Base-by-base conservation (phyloP, 1,284 basidiomycete species). In the Moniliophthora roreri region DNA sequence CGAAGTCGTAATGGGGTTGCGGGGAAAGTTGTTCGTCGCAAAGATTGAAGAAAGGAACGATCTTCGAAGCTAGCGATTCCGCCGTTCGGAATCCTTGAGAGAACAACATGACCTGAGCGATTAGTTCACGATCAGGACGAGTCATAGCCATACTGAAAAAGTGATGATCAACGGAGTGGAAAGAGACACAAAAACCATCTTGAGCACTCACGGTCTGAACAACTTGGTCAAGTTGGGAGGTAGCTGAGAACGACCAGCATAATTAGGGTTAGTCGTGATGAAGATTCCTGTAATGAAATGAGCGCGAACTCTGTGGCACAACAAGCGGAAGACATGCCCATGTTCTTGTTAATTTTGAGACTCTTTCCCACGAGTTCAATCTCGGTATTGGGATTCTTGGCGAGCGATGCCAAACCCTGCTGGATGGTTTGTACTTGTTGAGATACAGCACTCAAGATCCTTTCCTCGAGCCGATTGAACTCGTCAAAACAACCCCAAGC, bases 401-500 rank as follows among this genome's bases (percentile, higher is more conserved):
- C 87, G 20, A 93, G 75, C 3, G 86, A 76, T 5, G 87, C 89
- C 11, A 99, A 78, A 62, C 96, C 97, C 65, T 98, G 94, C 68
- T 99, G 97, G 57, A 99, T 99, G 58, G 87, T 95, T 71, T 99
- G 97, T 10, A 99, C 95, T 74, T 99, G 97, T 67, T 99, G 97
- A 37, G 96, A 99, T 8, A 99, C 97, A 13, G 97, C 96, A 66
- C 92, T 95, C 45, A 99, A 79, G 68, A 99, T 99, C 50, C 96
- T 86, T 71, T 99, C 98, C 68, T 99, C 96, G 40, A 99, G 80
- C 65, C 97, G 90, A 70, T 99, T 99, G 76, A 96, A 96, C 72
- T 96, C 93, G 69, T 98, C 95, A 71, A 98, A 98, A 68, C 95
- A 98, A 23, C 95, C 95, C 95, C 98, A 99, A 0, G 97, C 97